Base-by-base conservation (phyloP, 345 rosid genomes). In the Lagerstroemia speciosa region DNA sequence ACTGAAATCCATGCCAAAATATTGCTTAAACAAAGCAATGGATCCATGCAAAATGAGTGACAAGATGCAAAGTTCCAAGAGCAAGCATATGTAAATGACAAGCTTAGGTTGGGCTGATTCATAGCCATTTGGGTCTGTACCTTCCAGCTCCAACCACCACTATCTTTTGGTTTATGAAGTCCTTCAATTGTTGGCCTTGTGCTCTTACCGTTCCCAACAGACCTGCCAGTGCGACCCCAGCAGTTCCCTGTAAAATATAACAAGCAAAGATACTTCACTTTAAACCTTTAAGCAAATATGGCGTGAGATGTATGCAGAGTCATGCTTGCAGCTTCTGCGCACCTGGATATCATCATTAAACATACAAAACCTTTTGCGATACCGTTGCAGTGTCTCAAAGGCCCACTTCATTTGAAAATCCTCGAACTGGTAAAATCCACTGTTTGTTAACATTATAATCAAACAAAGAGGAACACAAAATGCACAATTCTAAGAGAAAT, bases 401-500 rank as follows among this genome's bases (percentile, higher is more conserved):
- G 99, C 99, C 99, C 99, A 94, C 83, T 91, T 94, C 77, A 91
- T 85, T 83, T 94, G 99, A 73, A 94, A 94, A 83, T 94, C 96
- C 81, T 94, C 97, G 24, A 94, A 94, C 99, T 94, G 85, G 61
- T 30, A 72, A 66, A 45, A 74, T 70, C 27, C 77, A 76, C 65
- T 73, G 77, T 45, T 40, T 66, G 82, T 84, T 67, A 78, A 30
- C 64, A 45, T 61, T 65, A 64, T 63, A 58, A 57, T 4, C 50
- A 71, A 33, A 40, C 60, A 32, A 48, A 55, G 61, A 67, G 72
- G n/a, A 69, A 50, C 74, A 65, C 20, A 38, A 69, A 74, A 71
- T 74, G 45, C 11, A 68, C 20, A 64, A n/a, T 30, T 70, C 32
- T 58, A 58, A 41, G 63, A 78, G 67, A 71, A 68, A 73, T 10